A percentile compares a stretch with the other conserved stretches of the same genome.
Evolutionary conservation across 169 alveolate species (phyloP).

Genomic region (Eimeria praecox): DNA sequence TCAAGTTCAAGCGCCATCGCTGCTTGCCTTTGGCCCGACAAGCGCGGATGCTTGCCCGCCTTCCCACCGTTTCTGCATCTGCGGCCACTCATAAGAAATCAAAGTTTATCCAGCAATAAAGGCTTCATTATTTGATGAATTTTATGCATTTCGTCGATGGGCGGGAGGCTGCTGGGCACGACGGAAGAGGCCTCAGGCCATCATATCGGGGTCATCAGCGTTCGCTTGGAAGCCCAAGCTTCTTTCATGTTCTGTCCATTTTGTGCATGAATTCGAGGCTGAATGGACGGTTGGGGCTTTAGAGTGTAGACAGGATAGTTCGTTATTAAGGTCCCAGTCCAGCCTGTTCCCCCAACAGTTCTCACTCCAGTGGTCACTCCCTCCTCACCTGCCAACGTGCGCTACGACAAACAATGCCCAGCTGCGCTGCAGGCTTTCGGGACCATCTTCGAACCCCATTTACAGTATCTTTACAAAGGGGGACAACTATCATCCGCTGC

Average conservation of each 20-base stretch:
- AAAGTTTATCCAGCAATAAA: neutral
- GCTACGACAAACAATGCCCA: neutral
- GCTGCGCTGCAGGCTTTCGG: neutral
- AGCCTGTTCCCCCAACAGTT: neutral
- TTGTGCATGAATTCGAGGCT: neutral
- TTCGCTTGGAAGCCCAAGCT: neutral
- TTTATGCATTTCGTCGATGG: neutral
- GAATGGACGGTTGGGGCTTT: neutral
- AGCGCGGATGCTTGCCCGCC: neutral
- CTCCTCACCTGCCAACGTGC: neutral
- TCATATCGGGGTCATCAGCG: neutral
- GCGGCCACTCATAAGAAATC: neutral
- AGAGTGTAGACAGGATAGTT: neutral
- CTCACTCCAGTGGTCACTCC: neutral
- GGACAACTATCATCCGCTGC: slow-evolving; percentile 32
- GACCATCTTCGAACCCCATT: slow-evolving; percentile 15
- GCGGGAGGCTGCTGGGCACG: neutral
- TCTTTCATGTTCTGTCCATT: neutral
- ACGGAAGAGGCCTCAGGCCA: slow-evolving; percentile 1
- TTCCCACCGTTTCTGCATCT: neutral
- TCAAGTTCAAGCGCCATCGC: slow-evolving; percentile 29
- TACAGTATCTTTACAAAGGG: neutral
- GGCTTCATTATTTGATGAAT: neutral
- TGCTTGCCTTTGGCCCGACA: neutral
- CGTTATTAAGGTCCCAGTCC: neutral